A percentile compares a stretch with the other conserved stretches of the same genome.
These are phyloP conservation scores for Aspergillus candidus DNA, from an alignment of 2,329 filamentous ascomycete genomes.

Conservation along the genomic window DNA sequence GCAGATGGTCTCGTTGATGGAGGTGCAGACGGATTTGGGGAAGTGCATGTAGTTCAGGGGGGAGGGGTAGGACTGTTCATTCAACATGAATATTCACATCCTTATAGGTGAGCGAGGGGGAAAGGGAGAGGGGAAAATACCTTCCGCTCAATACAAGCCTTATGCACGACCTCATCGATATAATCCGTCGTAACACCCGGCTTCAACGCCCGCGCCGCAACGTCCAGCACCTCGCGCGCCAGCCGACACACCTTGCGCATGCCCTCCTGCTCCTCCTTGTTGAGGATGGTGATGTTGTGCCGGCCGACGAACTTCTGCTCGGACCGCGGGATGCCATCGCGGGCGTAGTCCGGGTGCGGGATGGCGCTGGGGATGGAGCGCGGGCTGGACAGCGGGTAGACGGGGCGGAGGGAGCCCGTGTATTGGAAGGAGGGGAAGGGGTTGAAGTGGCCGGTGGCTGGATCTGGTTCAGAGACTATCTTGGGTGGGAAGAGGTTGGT, in stretches of 20 bases:
- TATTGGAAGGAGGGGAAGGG: constrained; percentile 84
- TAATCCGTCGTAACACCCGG: constrained; percentile 96
- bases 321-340: constrained; percentile 67
- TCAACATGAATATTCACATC: too few species aligned
- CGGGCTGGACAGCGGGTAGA: constrained; percentile 72
- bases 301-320: constrained; percentile 61
- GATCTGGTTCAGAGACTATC: constrained; percentile 82
- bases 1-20: constrained; percentile 94
- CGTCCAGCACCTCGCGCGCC: constrained; percentile 85
- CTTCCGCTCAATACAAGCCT: constrained; percentile 86
- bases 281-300: constrained; percentile 77
- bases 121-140: constrained; percentile 49
- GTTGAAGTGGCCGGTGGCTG: constrained; percentile 84
- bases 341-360: constrained; percentile 77
- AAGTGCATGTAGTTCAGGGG: constrained; percentile 94
- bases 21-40: constrained; percentile 96
- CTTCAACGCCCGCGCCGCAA: constrained; percentile 72
- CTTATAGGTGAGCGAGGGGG: too few species aligned
- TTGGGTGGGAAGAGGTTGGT: constrained; percentile 69
- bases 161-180: constrained; percentile 90
- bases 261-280: constrained; percentile 70
- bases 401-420: constrained; percentile 74
- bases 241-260: constrained; percentile 91
- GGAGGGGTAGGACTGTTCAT: constrained; percentile 75
- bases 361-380: constrained; percentile 74